Base-by-base conservation (phyloP, 257 asterid genomes). In the Plantago elongata region DNA sequence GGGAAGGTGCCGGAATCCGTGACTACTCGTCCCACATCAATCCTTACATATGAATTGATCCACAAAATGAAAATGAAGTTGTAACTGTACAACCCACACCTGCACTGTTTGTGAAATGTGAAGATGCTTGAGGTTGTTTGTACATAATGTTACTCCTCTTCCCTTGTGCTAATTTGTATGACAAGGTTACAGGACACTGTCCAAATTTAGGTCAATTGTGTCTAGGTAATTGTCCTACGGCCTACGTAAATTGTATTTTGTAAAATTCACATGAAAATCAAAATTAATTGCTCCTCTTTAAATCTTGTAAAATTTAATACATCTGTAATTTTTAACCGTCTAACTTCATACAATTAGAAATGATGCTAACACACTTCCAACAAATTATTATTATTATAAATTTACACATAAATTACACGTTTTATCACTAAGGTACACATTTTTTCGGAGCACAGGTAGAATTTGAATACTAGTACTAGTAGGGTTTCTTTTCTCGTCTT, bases 1-100 rank as follows among this genome's bases (percentile, higher is more conserved):
- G 91, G 91, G 97, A 89, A 84, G 99, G 97, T 44, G 97, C 92
- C 6, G 96, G 99, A 13, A 89, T 86, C 58, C 74, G 94, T 3
- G 96, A 89, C 51, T 92, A 89, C 62, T 62, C 97, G 0, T 84
- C 96, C 5, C 99, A 87, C 48, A 66, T 92, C 57, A 92, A 89
- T 42, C 95, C 97, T 65, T 84, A 84, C 79, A 87, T 87, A 6
- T 30, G 58, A 22, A 51, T 38, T 13, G 40, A 34, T 22, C 27
- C 27, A 34, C 8, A 34, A 7, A 34, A 34, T 34, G 40, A 34
- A 34, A 1, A 3, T 44, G 51, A 43, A 11, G 17, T 29, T 55
- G 58, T 30, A 29, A 52, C 3, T 18, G 13, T 11, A 38, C 46
- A 48, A 3, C 83, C 81, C 82, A 51, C 79, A 34, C 68, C 75